These are phyloP conservation scores for Raddia guianensis DNA, from an alignment of 176 grass and related monocot species.

Conservation along the genomic window DNA sequence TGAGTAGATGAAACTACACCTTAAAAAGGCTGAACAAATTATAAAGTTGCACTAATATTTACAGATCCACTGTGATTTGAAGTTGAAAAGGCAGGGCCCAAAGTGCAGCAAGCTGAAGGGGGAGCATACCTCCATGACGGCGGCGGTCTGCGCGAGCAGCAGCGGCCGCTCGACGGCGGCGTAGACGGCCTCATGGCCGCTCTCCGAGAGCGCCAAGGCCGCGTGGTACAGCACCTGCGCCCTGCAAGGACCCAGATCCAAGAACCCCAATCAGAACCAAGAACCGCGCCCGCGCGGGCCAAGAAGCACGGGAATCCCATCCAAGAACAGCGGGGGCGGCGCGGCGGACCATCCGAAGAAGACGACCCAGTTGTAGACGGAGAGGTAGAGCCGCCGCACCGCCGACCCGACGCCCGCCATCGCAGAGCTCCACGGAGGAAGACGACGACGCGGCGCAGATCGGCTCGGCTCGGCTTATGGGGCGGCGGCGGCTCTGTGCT, in stretches of 20 bases:
- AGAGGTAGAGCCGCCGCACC: conserved; percentile 49
- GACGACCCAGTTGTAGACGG: conserved; percentile 58
- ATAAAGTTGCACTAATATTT: background rate
- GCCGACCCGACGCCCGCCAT: conserved; percentile 41
- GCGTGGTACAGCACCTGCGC: conserved; percentile 53
- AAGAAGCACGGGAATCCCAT: conserved; percentile 1
- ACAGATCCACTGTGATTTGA: background rate
- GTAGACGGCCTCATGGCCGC: conserved; percentile 48
- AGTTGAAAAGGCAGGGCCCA: background rate
- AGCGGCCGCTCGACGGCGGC: conserved; percentile 52
- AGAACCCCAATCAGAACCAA: conserved; percentile 28
- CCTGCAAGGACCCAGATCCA: conserved; percentile 40
- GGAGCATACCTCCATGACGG: conserved; percentile 47
- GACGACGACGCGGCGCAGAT: background rate
- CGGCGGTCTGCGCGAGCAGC: conserved; percentile 54
- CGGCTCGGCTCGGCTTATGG: background rate
- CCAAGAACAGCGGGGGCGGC: background rate
- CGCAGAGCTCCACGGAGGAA: background rate
- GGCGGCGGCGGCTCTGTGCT: too few relatives aligned
- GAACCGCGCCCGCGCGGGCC: background rate
- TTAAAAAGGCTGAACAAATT: background rate
- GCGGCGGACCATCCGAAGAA: conserved; percentile 49
- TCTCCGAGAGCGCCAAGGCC: conserved; percentile 12
- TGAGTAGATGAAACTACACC: background rate
- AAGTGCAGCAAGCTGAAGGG: background rate